A percentile compares a stretch with the other conserved stretches of the same genome.
Evolutionary conservation across 768 basidiomycete species (phyloP).

Genomic region (Epithele typhae): DNA sequence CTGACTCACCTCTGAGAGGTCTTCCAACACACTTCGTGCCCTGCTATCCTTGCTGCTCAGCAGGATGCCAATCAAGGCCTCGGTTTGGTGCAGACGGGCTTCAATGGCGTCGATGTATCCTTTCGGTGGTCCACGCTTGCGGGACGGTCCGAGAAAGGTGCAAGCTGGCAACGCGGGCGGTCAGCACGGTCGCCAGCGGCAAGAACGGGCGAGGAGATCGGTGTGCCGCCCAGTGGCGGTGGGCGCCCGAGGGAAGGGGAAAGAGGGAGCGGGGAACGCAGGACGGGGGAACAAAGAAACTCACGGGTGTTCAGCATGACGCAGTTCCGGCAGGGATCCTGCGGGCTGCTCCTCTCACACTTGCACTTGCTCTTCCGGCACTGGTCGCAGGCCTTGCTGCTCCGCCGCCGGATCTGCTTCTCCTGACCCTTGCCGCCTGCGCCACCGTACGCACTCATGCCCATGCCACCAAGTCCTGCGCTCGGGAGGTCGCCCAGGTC

Average conservation of each 20-base stretch:
- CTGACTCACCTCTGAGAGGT: slow-evolving; percentile 30
- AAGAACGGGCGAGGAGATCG: too few species aligned
- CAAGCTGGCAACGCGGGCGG: slow-evolving; percentile 45
- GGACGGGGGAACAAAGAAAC: slow-evolving; percentile 16
- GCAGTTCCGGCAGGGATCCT: slow-evolving; percentile 74
- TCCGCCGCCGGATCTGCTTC: slow-evolving; percentile 61
- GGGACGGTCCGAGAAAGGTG: slow-evolving; percentile 74
- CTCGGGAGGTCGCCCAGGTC: slow-evolving; percentile 48
- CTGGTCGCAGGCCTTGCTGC: slow-evolving; percentile 87
- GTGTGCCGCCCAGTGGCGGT: too few species aligned
- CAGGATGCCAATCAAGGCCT: slow-evolving; percentile 82
- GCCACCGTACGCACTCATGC: slow-evolving; percentile 15
- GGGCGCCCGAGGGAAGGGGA: background rate
- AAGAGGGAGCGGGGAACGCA: slow-evolving; percentile 3
- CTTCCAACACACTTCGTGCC: slow-evolving; percentile 36
- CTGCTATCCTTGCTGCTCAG: slow-evolving; percentile 41
- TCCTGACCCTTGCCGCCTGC: slow-evolving; percentile 28
- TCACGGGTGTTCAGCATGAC: slow-evolving; percentile 66
- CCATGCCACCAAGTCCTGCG: slow-evolving; percentile 20
- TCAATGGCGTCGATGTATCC: slow-evolving; percentile 96
- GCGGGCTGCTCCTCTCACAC: slow-evolving; percentile 63
- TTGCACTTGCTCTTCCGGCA: slow-evolving; percentile 77
- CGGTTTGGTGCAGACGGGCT: slow-evolving; percentile 85
- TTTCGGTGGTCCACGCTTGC: slow-evolving; percentile 85
- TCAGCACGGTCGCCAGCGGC: background rate